Base-by-base conservation (phyloP, 441 rosid species). In the Populus hybrid region DNA sequence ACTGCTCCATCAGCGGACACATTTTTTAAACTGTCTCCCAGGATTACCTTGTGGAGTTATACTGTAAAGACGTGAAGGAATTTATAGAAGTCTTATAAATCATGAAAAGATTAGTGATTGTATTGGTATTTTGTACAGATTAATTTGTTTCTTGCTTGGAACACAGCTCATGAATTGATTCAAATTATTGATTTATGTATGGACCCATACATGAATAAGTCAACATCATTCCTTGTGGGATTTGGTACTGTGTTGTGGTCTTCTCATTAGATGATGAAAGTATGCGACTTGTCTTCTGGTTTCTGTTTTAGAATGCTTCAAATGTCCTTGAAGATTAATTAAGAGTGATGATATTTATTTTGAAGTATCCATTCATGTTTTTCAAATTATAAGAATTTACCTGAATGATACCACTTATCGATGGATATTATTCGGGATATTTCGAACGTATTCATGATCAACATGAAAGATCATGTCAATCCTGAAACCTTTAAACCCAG, bases 41-140 rank as follows among this genome's bases (percentile, higher is more conserved):
- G 72, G 72, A 74, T 67, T 77, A 59, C 81, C 72, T 74, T 56
- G 74, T 83, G 85, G 79, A 63, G 75, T 73, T 76, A 66, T 82
- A 75, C 74, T 83, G 87, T 84, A 82, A 85, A 85, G 87, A 80
- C 79, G 77, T 23, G 64, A 76, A 76, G 74, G 74, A 73, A 77
- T 72, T 75, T 72, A 78, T 74, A 80, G 67, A 72, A 69, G 77
- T 18, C 53, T 16, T 12, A 29, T 38, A 56, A 76, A 72, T 74
- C 72, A 63, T 74, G 72, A 66, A 74, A 82, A 73, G 23, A 23
- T 23, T 42, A 35, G 77, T 77, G 80, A 72, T 79, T 23, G 24
- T 69, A 61, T 79, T 83, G 78, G 77, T 78, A 31, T 80, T 78
- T 74, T 88, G 89, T 88, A 83, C 86, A 84, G 83, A 79, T 76